These are phyloP conservation scores for Poronia punctata DNA, from an alignment of 495 filamentous ascomycete species.

Conservation along the genomic window DNA sequence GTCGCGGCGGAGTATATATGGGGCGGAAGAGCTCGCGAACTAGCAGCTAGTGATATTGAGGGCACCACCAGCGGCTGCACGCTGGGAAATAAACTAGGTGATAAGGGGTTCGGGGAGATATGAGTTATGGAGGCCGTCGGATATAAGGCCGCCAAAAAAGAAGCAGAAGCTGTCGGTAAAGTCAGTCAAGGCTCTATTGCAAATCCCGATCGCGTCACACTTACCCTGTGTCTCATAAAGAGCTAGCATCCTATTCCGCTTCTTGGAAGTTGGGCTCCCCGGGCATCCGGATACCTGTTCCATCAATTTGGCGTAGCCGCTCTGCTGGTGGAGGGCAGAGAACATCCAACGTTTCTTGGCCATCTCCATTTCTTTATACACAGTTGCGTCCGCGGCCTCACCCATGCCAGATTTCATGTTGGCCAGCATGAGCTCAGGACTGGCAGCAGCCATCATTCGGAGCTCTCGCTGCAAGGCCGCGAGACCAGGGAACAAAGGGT, in stretches of 20 bases:
- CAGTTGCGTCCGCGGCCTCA: constrained; percentile 27
- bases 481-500: constrained; percentile 23
- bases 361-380: constrained; percentile 34
- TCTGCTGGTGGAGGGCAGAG: constrained; percentile 26
- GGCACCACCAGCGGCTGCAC: constrained; percentile 29
- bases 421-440: constrained; percentile 33
- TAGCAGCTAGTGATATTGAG: constrained; percentile 20
- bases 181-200: constrained; percentile 10
- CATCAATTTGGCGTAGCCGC: constrained; percentile 15
- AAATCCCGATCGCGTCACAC: not conserved
- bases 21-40: constrained; percentile 25
- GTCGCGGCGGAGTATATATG: constrained; percentile 28
- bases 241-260: constrained; percentile 27
- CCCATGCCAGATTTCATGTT: constrained; percentile 40
- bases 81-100: constrained; percentile 29
- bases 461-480: constrained; percentile 31
- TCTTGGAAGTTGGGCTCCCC: constrained; percentile 9
- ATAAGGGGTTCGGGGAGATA: constrained; percentile 29
- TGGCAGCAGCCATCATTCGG: constrained; percentile 37
- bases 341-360: constrained; percentile 40
- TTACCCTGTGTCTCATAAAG: constrained; percentile 38
- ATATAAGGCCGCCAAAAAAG: constrained; percentile 34
- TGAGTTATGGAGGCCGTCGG: constrained; percentile 24
- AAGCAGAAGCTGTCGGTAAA: constrained; percentile 28
- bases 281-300: constrained; percentile 5